Evolutionary conservation across 2,329 filamentous ascomycete species (phyloP), one percentile per base, ranked within the genome.

Genomic region (Diaporthe aspalathi): DNA sequence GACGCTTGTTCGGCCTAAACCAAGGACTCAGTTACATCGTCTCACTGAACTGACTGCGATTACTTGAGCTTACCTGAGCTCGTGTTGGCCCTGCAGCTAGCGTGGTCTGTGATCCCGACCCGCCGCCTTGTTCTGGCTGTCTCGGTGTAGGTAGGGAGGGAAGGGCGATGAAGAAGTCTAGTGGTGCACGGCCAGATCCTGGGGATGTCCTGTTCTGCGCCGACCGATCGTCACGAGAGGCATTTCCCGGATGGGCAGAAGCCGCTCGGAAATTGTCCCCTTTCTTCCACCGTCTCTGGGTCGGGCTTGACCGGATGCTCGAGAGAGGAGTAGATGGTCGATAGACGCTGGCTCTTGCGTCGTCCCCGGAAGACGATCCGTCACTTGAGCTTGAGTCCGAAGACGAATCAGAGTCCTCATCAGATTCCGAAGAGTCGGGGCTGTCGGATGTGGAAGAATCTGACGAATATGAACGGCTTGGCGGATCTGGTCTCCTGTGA

Each of bases 101-200:
- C n/a, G 66, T 27, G 16, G 40, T 9, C 8, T 60, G 53, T 22
- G 53, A 38, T 40, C 11, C 60, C 32, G 40, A 29, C 2, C 29
- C 12, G 45, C 35, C 14, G 6, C 5, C 22, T 2, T n/a, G 35
- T 7, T n/a, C 5, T 27, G 53, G 8, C 29, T 16, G 24, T 20
- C 12, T 17, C 29, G 6, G 43, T 8, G 14, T 27, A 11, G 16
- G 11, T 0, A 9, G 29, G 11, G n/a, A 12, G 3, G 67, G 67
- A 32, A 68, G n/a, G n/a, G 50, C 53, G 35, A 68, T 68, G 32
- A 50, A 60, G 27, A 68, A 68, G 16, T 68, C 66, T 27, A 68
- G 12, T 50, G 67, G 53, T 7, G 43, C 32, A n/a, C 38, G 60
- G 1, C 20, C 29, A 27, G 29, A 24, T 16, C 27, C 27, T 5